Percentiles rank a stretch among this genome's conserved stretches.
These are phyloP conservation scores for Neurospora sp. DNA, from an alignment of 495 filamentous ascomycete species.

Conservation along the genomic window DNA sequence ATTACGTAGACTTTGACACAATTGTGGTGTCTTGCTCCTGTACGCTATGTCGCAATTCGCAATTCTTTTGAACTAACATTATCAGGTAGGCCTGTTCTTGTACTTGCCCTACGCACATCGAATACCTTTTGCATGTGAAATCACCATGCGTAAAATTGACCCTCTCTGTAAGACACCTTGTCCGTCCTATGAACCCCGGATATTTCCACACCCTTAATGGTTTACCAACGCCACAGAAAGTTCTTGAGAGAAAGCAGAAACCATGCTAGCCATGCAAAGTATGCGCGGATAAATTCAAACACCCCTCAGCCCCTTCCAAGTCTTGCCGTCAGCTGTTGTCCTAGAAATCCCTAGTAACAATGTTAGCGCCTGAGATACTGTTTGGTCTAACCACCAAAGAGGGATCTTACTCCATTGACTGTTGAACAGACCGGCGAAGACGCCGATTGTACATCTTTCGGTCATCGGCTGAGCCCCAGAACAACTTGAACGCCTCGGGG, in stretches of 20 bases:
- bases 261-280: conserved; percentile 2
- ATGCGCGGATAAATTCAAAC: background rate
- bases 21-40: background rate
- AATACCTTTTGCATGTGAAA: background rate
- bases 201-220: background rate
- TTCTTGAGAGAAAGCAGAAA: background rate
- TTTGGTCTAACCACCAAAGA: background rate
- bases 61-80: background rate
- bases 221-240: background rate
- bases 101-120: background rate
- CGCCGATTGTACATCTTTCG: conserved; percentile 76
- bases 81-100: background rate
- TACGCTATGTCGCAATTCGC: background rate
- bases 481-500: conserved; percentile 74
- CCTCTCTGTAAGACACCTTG: background rate
- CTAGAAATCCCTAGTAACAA: background rate
- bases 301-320: background rate
- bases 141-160: background rate
- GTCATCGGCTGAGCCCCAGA: conserved; percentile 72
- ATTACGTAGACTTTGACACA: background rate
- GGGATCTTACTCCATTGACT: conserved; percentile 39
- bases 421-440: conserved; percentile 52
- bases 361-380: background rate
- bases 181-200: background rate
- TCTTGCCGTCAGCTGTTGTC: background rate